Evolutionary conservation across 768 basidiomycete genomes (phyloP), one percentile per base, ranked within the genome.

Genomic region (Boletus sp.): DNA sequence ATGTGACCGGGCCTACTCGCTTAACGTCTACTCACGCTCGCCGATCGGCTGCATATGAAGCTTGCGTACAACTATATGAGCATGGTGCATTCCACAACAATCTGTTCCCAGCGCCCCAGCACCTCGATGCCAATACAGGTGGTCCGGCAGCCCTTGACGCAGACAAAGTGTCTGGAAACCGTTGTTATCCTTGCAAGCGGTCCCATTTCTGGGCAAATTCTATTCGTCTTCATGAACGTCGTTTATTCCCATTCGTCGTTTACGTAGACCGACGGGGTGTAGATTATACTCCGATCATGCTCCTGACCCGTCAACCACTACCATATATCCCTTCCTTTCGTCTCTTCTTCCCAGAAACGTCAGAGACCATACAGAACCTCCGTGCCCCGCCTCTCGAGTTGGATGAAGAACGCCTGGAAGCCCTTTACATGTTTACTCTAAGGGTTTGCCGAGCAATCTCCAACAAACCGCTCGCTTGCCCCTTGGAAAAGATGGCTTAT

Each of bases 141-240:
- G 38, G 38, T 34, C 50, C 58, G 23, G 42, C 45, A 33, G 30
- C 48, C 39, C 54, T 68, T 39, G 52, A 55, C 13, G 63, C 69
- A 17, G 58, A 65, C 33, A 73, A 71, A 51, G 49, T 57, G 4
- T 60, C 70, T 39, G 83, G 83, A 10, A 78, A 79, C 13, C 77
- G 79, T 37, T 70, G 74, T 47, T 88, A 91, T 70, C 67, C 71
- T 13, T 77, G 80, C 56, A 86, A 81, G 67, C 69, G 65, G 43
- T 82, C 90, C n/a, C 70, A 75, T 37, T 89, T 93, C 64, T 92
- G 91, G 91, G 57, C 58, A 13, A 79, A 81, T 59, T 66, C 74
- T 53, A 62, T 47, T 60, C 64, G 63, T 50, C 54, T 55, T 64
- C 17, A 61, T 56, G n/a, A 57, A 29, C 35, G 48, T 57, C 32